Conservation (phyloP, 352 stramenopile species). For the Phytophthora multivora region DNA sequence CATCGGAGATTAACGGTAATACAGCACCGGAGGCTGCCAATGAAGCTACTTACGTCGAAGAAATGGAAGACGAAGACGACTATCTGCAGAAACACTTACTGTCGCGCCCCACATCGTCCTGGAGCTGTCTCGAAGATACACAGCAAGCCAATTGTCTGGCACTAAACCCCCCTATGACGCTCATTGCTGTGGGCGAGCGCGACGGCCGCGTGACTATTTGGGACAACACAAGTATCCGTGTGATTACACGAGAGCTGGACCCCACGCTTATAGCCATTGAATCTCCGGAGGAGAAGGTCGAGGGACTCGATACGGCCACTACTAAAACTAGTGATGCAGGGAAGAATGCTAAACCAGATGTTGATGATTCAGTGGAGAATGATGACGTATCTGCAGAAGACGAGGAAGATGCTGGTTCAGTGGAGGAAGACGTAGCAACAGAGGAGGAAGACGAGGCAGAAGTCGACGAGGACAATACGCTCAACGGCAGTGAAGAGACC, state of each 20-base stretch:
- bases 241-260: constrained; percentile 81
- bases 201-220: constrained; percentile 83
- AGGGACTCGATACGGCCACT: background rate
- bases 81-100: constrained; percentile 67
- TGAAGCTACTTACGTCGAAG: constrained; percentile 17
- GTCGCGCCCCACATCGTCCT: constrained; percentile 50
- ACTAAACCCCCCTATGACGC: constrained; percentile 61
- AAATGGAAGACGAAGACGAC: constrained; percentile 51
- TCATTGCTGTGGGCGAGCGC: constrained; percentile 79
- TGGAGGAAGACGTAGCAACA: constrained; percentile 38
- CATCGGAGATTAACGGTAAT: background rate
- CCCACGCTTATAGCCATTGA: constrained; percentile 56
- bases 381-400: constrained; percentile 44
- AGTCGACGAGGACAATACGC: constrained; percentile 30
- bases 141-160: constrained; percentile 77
- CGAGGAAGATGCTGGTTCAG: constrained; percentile 44
- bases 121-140: constrained; percentile 74
- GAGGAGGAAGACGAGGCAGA: constrained; percentile 35
- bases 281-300: constrained; percentile 1
- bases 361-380: constrained; percentile 41
- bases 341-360: constrained; percentile 33
- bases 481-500: constrained; percentile 22
- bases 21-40: background rate
- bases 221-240: constrained; percentile 81
- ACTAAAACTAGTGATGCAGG: constrained; percentile 5